phyloP scores from a whole-genome alignment of 768 basidiomycete species.

The Psilocybe cubensis region DNA sequence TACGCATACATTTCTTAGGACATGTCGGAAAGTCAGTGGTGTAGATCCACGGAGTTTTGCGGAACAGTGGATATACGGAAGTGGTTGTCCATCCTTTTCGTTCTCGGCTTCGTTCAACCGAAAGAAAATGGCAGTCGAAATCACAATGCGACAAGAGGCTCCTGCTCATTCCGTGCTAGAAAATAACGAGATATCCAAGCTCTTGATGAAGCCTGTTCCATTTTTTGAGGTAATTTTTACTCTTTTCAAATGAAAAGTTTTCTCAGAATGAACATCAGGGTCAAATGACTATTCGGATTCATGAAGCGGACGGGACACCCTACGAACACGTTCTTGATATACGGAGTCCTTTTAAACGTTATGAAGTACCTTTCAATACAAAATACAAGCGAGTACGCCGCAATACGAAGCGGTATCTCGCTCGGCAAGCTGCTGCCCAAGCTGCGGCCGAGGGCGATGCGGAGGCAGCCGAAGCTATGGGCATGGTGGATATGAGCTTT shows the following conservation, averaged over 20 bases:
- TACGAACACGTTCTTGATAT: slow-evolving; percentile 98
- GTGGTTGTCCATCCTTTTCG: slow-evolving; percentile 90
- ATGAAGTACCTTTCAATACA: slow-evolving; percentile 97
- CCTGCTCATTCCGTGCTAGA: slow-evolving; percentile 78
- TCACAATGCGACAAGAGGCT: slow-evolving; percentile 88
- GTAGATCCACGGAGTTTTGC: slow-evolving; percentile 90
- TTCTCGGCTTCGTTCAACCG: slow-evolving; percentile 93
- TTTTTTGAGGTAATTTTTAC: slow-evolving; percentile 77
- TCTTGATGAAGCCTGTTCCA: slow-evolving; percentile 78
- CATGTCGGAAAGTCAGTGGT: slow-evolving; percentile 91
- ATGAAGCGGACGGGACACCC: slow-evolving; percentile 98
- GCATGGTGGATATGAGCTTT: slow-evolving; percentile 93
- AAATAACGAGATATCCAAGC: slow-evolving; percentile 65
- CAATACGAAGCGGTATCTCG: slow-evolving; percentile 95
- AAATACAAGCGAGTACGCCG: slow-evolving; percentile 97
- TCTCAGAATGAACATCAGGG: slow-evolving; percentile 54
- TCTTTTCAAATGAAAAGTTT: not conserved
- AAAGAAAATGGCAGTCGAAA: slow-evolving; percentile 98
- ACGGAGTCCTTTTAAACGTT: slow-evolving; percentile 84
- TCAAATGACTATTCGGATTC: slow-evolving; percentile 98
- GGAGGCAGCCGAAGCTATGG: slow-evolving; percentile 92
- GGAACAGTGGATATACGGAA: slow-evolving; percentile 99
- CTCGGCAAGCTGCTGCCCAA: slow-evolving; percentile 89
- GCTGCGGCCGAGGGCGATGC: slow-evolving; percentile 91
- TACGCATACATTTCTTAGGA: slow-evolving; percentile 88